Base-by-base conservation (phyloP, 1,284 basidiomycete species). In the Cutaneotrichosporon arboriforme region DNA sequence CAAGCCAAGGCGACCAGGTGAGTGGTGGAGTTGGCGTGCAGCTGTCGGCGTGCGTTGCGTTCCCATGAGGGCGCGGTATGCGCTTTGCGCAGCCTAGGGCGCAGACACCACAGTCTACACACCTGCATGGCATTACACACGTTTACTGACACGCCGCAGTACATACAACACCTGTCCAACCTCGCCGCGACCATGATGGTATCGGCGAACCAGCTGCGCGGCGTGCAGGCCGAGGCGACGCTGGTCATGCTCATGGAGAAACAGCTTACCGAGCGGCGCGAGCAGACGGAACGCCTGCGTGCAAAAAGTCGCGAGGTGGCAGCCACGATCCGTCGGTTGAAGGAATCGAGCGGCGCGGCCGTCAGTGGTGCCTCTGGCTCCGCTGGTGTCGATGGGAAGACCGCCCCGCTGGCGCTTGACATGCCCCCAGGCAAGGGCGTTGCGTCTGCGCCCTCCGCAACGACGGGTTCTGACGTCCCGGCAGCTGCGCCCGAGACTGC, bases 181-280 rank as follows among this genome's bases (percentile, higher is more conserved):
- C 54, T 74, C 9, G 63, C 69, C 0, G 69, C 70, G 13, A 70
- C 61, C 2, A 70, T 73, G 67, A 73, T 73, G 68, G 64, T 73
- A 0, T 54, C 67, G 5, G 65, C 66, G 2, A 73, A 73, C 46
- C 67, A 70, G 57, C 62, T 69, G 4, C 57, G 71, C 3, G 59
- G 63, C 5, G 60, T 67, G 4, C 71, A 73, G 64, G 69, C 70
- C 36, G 71, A 73, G 40, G 60, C 65, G 22, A 72, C 71, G n/a
- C 55, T 73, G 17, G 66, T 72, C 10, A 52, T 73, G 56, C 57
- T 73, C 23, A 67, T 73, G 65, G 70, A 73, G 59, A 69, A 66
- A 52, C 70, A 72, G 50, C 47, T 72, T 13, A 61, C 55, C 12
- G 64, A 64, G 51, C 48, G 67, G 39, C 56, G 54, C 13, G 58